A percentile compares a stretch with the other conserved stretches of the same genome.
phyloP scores from a whole-genome alignment of 306 rosid species.

The Acacia acuminata region DNA sequence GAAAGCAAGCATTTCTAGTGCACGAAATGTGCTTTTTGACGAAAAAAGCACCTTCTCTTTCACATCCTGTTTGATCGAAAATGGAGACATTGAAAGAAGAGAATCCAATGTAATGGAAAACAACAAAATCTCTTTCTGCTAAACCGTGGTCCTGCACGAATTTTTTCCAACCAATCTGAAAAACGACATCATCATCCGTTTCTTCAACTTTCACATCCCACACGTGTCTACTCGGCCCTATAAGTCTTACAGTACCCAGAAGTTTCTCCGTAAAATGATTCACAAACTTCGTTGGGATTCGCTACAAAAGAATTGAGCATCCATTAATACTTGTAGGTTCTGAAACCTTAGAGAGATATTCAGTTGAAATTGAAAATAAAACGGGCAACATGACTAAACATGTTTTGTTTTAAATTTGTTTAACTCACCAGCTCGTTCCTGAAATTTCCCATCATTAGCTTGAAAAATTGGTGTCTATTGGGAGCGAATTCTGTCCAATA shows the following conservation, averaged over 20 bases:
- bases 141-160: not conserved
- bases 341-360: not conserved
- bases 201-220: not conserved
- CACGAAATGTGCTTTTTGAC: not conserved
- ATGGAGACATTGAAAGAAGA: constrained; percentile 3
- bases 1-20: not conserved
- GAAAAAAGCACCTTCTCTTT: not conserved
- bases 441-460: not conserved
- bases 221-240: not conserved
- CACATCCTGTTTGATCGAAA: not conserved
- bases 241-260: not conserved
- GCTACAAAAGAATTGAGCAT: not conserved
- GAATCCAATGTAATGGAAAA: not conserved
- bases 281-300: not conserved
- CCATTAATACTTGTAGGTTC: not conserved
- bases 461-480: not conserved
- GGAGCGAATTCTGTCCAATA: not conserved
- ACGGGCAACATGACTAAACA: not conserved
- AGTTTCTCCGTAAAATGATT: not conserved
- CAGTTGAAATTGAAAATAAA: not conserved
- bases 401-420: not conserved
- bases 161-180: not conserved
- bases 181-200: not conserved
- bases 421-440: not conserved
- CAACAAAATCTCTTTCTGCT: not conserved